These are phyloP conservation scores for Antarctomyces pellizariae DNA, from an alignment of 495 filamentous ascomycete genomes.

Conservation along the genomic window DNA sequence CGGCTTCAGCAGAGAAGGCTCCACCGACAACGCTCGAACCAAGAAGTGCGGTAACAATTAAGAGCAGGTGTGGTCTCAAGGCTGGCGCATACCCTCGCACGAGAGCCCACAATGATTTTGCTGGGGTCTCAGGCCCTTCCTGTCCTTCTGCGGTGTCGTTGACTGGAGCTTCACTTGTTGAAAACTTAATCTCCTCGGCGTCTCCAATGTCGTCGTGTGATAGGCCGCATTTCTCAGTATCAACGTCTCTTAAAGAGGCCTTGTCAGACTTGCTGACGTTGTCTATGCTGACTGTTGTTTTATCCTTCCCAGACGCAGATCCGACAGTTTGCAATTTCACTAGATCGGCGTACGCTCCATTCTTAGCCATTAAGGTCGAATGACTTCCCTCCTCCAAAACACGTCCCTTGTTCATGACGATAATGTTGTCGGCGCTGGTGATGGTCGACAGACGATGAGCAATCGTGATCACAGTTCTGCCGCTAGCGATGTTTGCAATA, in stretches of 20 bases:
- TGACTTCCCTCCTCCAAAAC: slow-evolving; percentile 31
- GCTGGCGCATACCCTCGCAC: background rate
- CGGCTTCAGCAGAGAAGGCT: slow-evolving; percentile 23
- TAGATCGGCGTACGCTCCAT: slow-evolving; percentile 10
- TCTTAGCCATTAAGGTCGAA: slow-evolving; percentile 16
- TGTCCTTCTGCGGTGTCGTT: background rate
- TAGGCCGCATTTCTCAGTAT: too few species aligned
- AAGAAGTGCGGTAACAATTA: slow-evolving; percentile 17
- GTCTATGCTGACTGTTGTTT: slow-evolving; percentile 11
- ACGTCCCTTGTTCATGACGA: slow-evolving; percentile 29
- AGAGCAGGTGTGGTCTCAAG: slow-evolving; percentile 16
- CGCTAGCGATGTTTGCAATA: slow-evolving; percentile 44
- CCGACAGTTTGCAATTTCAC: slow-evolving; percentile 17
- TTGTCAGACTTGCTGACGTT: slow-evolving; percentile 7
- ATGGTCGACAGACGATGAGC: slow-evolving; percentile 49
- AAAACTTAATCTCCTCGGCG: background rate
- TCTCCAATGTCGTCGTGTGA: background rate
- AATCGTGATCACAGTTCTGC: slow-evolving; percentile 71
- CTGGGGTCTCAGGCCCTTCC: background rate
- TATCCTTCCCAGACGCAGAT: slow-evolving; percentile 10
- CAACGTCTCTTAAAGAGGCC: too few species aligned
- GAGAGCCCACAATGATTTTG: background rate
- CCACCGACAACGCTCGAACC: slow-evolving; percentile 22
- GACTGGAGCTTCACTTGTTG: background rate
- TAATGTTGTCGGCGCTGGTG: slow-evolving; percentile 29